These are phyloP conservation scores for Rhodotorula sp. DNA, from an alignment of 1,284 basidiomycete species.

Conservation along the genomic window DNA sequence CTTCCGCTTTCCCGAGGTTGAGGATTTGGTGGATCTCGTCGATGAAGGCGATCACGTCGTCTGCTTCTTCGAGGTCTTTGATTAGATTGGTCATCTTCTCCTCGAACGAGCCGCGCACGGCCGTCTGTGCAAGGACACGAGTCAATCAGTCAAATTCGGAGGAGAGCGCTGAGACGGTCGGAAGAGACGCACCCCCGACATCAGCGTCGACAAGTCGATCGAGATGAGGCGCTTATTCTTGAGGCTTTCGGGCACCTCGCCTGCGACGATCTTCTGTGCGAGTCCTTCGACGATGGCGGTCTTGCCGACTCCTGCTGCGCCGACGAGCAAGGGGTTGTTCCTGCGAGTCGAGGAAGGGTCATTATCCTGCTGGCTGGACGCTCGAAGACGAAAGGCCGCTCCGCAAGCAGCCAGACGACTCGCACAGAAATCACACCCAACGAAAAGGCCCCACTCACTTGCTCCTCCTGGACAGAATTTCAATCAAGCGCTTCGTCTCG, in stretches of 20 bases:
- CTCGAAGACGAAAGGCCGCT: no score
- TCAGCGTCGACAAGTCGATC: slow-evolving; percentile 25
- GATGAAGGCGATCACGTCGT: slow-evolving; percentile 47
- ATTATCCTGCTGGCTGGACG: no score
- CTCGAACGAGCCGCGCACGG: slow-evolving; percentile 85
- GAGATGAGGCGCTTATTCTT: slow-evolving; percentile 72
- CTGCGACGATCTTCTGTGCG: slow-evolving; percentile 80
- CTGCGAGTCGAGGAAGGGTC: not conserved
- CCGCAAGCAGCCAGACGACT: no score
- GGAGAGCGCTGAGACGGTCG: not conserved
- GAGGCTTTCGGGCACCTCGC: slow-evolving; percentile 88
- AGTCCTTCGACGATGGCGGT: slow-evolving; percentile 90
- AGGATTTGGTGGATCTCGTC: slow-evolving; percentile 74
- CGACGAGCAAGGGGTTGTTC: slow-evolving; percentile 32
- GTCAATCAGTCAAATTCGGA: slow-evolving; percentile 72
- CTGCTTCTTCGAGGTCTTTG: slow-evolving; percentile 80
- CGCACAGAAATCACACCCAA: no score
- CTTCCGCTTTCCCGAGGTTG: slow-evolving; percentile 86
- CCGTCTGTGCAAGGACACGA: slow-evolving; percentile 63
- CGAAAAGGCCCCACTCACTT: slow-evolving; percentile 28
- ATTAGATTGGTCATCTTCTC: slow-evolving; percentile 80
- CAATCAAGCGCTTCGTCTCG: slow-evolving; percentile 86
- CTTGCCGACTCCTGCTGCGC: slow-evolving; percentile 64
- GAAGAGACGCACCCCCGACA: slow-evolving; percentile 5
- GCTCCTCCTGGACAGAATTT: slow-evolving; percentile 55